Percentiles rank a stretch among this genome's conserved stretches.
These are phyloP conservation scores for Irpex sp. DNA, from an alignment of 1,284 basidiomycete species.

Conservation along the genomic window DNA sequence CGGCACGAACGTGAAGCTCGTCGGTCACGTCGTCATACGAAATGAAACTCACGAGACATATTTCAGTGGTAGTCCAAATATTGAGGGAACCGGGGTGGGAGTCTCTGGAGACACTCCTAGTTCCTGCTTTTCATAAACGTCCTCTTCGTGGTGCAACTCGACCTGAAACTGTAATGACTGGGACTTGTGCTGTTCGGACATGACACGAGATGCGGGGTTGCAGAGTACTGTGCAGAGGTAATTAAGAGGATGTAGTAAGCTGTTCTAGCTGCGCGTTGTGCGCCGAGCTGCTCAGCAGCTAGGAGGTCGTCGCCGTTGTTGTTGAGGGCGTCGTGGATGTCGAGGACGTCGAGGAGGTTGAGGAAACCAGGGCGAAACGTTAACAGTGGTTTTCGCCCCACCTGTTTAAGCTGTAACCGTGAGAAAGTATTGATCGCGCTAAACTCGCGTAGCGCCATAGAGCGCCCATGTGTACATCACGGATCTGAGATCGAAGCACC, in stretches of 20 bases:
- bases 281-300: constrained; percentile 30
- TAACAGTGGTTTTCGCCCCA: background rate
- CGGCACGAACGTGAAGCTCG: background rate
- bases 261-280: background rate
- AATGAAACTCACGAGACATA: constrained; percentile 68
- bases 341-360: background rate
- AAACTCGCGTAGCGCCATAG: background rate
- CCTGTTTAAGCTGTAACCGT: constrained; percentile 1
- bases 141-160: constrained; percentile 25
- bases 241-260: constrained; percentile 15
- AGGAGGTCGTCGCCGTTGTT: constrained; percentile 8
- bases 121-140: constrained; percentile 43
- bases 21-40: constrained; percentile 2
- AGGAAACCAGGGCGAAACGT: background rate
- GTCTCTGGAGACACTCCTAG: constrained; percentile 36
- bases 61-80: constrained; percentile 74
- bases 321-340: background rate
- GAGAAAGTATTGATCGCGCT: background rate
- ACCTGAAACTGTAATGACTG: constrained; percentile 23
- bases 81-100: constrained; percentile 39
- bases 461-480: background rate
- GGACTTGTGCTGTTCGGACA: constrained; percentile 28
- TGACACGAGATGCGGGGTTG: constrained; percentile 15
- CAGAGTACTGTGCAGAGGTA: constrained; percentile 18
- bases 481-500: too few species aligned